Evolutionary conservation across 768 basidiomycete species (phyloP).

Genomic region (Suillus paluster): DNA sequence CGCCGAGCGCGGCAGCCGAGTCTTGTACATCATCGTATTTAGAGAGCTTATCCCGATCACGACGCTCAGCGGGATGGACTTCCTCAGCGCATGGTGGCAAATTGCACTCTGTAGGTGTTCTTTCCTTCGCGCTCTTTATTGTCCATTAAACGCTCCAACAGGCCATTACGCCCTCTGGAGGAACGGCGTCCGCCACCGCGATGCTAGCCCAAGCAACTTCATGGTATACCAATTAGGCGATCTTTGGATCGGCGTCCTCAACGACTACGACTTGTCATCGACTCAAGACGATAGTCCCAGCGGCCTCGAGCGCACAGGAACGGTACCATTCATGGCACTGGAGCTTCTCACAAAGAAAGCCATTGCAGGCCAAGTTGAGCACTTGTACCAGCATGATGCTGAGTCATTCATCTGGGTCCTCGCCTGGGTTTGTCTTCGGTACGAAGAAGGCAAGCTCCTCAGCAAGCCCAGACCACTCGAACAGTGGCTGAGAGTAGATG

Average conservation of each 20-base stretch:
- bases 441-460: constrained; percentile 3
- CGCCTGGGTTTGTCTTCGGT: constrained; percentile 2
- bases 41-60: background rate
- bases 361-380: background rate
- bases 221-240: background rate
- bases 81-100: constrained; percentile 8
- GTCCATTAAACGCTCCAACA: background rate
- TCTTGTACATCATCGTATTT: background rate
- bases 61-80: background rate
- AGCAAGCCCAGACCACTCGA: background rate
- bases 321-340: constrained; percentile 16
- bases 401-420: constrained; percentile 10
- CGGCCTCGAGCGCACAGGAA: constrained; percentile 15
- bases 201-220: background rate
- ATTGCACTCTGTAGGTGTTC: constrained; percentile 2
- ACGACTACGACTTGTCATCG: constrained; percentile 12
- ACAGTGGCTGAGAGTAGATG: background rate
- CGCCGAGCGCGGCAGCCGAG: background rate
- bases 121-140: background rate
- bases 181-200: background rate
- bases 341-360: background rate
- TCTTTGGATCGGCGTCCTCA: background rate
- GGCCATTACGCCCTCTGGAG: constrained; percentile 14
- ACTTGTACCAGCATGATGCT: constrained; percentile 4
- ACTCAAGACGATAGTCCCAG: background rate